A percentile compares a stretch with the other conserved stretches of the same genome.
phyloP scores from a whole-genome alignment of 495 filamentous ascomycete genomes.

The Lophiostoma macrostomum region DNA sequence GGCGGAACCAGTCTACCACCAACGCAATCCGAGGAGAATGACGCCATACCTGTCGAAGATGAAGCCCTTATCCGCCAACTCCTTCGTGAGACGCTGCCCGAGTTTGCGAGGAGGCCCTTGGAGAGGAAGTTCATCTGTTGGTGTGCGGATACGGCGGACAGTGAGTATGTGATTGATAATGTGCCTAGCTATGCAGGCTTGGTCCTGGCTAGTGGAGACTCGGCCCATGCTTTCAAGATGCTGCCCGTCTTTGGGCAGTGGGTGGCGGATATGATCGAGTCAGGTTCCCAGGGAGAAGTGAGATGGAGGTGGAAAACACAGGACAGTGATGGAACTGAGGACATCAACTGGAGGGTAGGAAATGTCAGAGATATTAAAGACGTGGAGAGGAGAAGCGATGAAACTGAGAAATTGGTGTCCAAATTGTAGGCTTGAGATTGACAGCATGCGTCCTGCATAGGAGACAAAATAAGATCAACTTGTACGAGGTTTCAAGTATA shows the following conservation, averaged over 20 bases:
- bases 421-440: no score
- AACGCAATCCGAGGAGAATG: slow-evolving; percentile 19
- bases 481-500: no score
- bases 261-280: slow-evolving; percentile 43
- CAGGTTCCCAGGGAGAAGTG: slow-evolving; percentile 36
- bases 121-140: slow-evolving; percentile 53
- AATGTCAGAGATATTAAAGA: no score
- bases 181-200: slow-evolving; percentile 47
- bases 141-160: slow-evolving; percentile 56
- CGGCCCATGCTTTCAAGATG: slow-evolving; percentile 58
- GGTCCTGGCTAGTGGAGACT: slow-evolving; percentile 52
- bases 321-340: no score
- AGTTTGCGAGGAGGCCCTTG: slow-evolving; percentile 49
- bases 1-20: slow-evolving; percentile 33
- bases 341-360: no score
- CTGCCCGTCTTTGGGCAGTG: slow-evolving; percentile 52
- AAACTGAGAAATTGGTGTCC: no score
- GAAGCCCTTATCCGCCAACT: slow-evolving; percentile 48
- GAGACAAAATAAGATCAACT: no score
- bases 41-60: slow-evolving; percentile 50
- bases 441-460: no score
- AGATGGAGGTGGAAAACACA: slow-evolving; percentile 47
- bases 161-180: slow-evolving; percentile 55
- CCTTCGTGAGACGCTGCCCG: slow-evolving; percentile 50
- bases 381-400: no score